phyloP scores from a whole-genome alignment of 2,329 filamentous ascomycete species.

The Monilinia vaccinii-corymbosi region DNA sequence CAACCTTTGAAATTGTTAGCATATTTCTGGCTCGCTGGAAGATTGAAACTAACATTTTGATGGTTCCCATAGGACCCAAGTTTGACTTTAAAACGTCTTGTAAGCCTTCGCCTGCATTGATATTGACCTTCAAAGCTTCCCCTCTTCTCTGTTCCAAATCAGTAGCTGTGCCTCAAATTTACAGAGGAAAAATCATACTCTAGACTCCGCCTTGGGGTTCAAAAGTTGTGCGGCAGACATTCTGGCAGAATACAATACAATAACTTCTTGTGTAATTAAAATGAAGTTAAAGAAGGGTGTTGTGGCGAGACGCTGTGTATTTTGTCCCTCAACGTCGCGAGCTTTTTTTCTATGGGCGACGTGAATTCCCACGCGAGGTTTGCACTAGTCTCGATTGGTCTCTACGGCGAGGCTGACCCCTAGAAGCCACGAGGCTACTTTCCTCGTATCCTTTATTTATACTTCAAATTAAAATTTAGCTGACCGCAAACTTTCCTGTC shows the following conservation, averaged over 20 bases:
- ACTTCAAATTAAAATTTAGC: too few species aligned
- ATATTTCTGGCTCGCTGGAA: background rate
- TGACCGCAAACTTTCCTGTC: background rate
- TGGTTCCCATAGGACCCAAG: slow-evolving; percentile 82
- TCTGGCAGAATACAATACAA: slow-evolving; percentile 17
- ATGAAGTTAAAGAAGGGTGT: slow-evolving; percentile 3
- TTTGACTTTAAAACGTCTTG: slow-evolving; percentile 96
- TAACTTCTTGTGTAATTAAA: slow-evolving; percentile 11
- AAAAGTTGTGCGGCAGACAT: slow-evolving; percentile 98
- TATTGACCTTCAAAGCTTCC: slow-evolving; percentile 95
- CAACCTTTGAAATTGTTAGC: slow-evolving; percentile 39
- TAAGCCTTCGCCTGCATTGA: slow-evolving; percentile 86
- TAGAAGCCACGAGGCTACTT: background rate
- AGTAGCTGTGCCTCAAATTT: slow-evolving; percentile 23
- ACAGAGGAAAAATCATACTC: slow-evolving; percentile 49
- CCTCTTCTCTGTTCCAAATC: slow-evolving; percentile 64
- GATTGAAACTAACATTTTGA: slow-evolving; percentile 69
- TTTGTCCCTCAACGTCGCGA: slow-evolving; percentile 8
- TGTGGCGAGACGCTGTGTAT: background rate
- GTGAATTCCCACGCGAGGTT: slow-evolving; percentile 9
- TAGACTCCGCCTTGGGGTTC: slow-evolving; percentile 97
- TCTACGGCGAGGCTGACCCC: background rate
- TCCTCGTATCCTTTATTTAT: background rate
- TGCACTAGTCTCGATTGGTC: slow-evolving; percentile 5
- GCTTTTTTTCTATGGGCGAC: slow-evolving; percentile 9